Evolutionary conservation across 306 rosid genomes (phyloP).

Genomic region (Vicia villosa): DNA sequence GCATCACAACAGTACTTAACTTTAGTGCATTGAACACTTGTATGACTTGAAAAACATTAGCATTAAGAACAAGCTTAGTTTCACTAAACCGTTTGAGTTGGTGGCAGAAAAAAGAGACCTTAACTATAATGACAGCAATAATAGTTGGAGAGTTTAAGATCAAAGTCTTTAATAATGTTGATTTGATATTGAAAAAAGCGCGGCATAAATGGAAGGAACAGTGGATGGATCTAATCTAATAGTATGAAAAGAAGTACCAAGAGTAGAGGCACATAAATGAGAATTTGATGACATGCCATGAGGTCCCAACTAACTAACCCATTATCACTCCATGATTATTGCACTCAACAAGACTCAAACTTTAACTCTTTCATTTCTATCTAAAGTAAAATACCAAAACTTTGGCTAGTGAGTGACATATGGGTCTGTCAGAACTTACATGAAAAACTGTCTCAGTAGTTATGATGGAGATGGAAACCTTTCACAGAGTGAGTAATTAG

Average conservation of each 20-base stretch:
- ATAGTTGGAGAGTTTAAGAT: constrained; percentile 12
- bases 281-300: constrained; percentile 31
- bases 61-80: constrained; percentile 15
- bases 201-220: constrained; percentile 30
- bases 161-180: constrained; percentile 31
- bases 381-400: constrained; percentile 10
- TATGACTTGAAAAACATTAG: constrained; percentile 9
- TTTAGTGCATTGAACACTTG: constrained; percentile 24
- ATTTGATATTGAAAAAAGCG: constrained; percentile 23
- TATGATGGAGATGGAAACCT: constrained; percentile 29
- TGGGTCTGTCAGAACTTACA: constrained; percentile 21
- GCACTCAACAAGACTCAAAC: constrained; percentile 31
- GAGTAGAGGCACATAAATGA: constrained; percentile 30
- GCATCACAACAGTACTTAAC: constrained; percentile 23
- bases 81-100: constrained; percentile 16
- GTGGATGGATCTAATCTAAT: constrained; percentile 21
- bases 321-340: constrained; percentile 9
- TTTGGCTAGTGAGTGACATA: background rate
- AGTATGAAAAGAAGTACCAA: constrained; percentile 35
- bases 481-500: constrained; percentile 7
- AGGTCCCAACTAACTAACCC: constrained; percentile 19
- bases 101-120: constrained; percentile 13
- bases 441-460: constrained; percentile 17
- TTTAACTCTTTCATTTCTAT: constrained; percentile 26
- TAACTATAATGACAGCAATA: constrained; percentile 43